phyloP scores from a whole-genome alignment of 106 monocot genomes.

The Triglochin maritima region DNA sequence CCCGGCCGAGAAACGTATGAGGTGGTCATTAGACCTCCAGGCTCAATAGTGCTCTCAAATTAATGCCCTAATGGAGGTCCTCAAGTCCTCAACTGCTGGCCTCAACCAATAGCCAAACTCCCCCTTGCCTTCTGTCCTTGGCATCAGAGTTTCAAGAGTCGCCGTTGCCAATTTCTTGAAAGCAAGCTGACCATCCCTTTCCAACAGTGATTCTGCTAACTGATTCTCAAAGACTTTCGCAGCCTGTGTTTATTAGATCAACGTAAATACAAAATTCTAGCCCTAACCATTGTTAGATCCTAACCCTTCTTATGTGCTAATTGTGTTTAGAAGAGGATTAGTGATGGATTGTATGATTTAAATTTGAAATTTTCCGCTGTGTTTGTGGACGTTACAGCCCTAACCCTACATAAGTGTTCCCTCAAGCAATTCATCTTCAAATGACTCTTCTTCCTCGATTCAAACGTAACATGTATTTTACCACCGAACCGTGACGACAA shows the following conservation, averaged over 20 bases:
- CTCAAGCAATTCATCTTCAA: constrained; percentile 35
- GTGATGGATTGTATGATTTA: no score
- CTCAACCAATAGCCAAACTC: constrained; percentile 58
- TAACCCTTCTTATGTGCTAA: no score
- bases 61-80: no score
- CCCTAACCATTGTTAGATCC: no score
- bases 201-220: constrained; percentile 85
- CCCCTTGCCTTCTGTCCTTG: constrained; percentile 95
- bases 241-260: constrained; percentile 42
- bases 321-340: no score
- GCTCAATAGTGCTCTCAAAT: no score
- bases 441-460: constrained; percentile 13
- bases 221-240: constrained; percentile 94
- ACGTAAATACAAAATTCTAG: no score
- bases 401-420: constrained; percentile 33
- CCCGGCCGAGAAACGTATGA: no score
- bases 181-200: constrained; percentile 91
- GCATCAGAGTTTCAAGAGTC: constrained; percentile 93
- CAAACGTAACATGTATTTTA: constrained; percentile 7
- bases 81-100: no score
- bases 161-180: constrained; percentile 98
- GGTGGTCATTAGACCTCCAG: no score
- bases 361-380: no score
- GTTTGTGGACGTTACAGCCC: no score
- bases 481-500: neutral